Conservation (phyloP, 2,329 filamentous ascomycete genomes). For the Paecilomyces variotii region DNA sequence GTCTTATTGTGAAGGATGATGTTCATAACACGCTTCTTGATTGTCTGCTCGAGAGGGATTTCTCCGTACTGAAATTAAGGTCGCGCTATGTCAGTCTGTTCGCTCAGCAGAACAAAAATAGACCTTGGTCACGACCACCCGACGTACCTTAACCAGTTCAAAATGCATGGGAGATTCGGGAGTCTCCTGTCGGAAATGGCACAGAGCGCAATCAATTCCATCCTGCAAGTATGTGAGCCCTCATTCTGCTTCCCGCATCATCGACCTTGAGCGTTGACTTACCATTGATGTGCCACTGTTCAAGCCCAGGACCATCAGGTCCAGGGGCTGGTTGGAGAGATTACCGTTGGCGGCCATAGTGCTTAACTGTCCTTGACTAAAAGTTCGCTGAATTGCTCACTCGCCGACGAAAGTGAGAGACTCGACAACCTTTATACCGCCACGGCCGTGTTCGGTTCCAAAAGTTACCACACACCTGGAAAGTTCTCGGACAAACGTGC, state of each 20-base stretch:
- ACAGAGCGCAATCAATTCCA: slow-evolving; percentile 52
- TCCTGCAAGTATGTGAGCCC: slow-evolving; percentile 21
- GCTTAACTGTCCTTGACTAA: not conserved
- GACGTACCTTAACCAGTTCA: slow-evolving; percentile 46
- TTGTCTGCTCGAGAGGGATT: slow-evolving; percentile 43
- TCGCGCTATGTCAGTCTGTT: too few species aligned
- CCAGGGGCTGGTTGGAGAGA: slow-evolving; percentile 23
- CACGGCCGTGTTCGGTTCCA: too few species aligned
- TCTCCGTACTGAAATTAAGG: slow-evolving; percentile 41
- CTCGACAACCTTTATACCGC: too few species aligned
- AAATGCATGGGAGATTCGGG: slow-evolving; percentile 49
- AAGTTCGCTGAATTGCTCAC: too few species aligned
- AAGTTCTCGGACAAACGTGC: too few species aligned
- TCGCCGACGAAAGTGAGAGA: too few species aligned
- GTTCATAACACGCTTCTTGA: slow-evolving; percentile 51
- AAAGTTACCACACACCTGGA: too few species aligned
- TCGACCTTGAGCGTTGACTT: not conserved
- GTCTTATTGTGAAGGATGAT: slow-evolving; percentile 50
- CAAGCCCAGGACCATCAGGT: slow-evolving; percentile 48
- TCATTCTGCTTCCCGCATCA: too few species aligned
- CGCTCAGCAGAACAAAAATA: too few species aligned
- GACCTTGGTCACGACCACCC: too few species aligned
- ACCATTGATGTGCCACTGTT: slow-evolving; percentile 48
- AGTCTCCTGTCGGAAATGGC: slow-evolving; percentile 47
- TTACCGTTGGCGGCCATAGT: slow-evolving; percentile 9